phyloP scores from a whole-genome alignment of 73 alveolate genomes.

The Strombidium stylifer region DNA sequence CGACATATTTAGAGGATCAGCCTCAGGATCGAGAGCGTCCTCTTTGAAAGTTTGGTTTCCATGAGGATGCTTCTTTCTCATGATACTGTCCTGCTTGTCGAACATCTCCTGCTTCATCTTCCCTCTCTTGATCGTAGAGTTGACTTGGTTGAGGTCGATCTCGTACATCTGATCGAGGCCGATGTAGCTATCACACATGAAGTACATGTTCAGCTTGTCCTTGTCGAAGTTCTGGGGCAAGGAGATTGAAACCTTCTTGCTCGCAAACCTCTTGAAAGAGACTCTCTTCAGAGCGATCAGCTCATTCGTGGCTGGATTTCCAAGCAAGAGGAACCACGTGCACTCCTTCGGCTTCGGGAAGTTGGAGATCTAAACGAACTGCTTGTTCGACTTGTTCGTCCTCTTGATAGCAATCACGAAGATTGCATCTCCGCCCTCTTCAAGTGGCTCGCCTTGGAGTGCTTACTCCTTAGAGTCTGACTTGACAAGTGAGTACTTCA shows the following conservation, averaged over 20 bases:
- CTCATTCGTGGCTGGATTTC: constrained; percentile 74
- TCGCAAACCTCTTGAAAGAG: constrained; percentile 63
- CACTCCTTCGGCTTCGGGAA: constrained; percentile 83
- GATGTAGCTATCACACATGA: constrained; percentile 85
- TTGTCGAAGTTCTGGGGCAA: constrained; percentile 73
- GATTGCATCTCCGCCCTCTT: constrained; percentile 79
- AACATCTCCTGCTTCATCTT: constrained; percentile 18
- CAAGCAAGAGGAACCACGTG: constrained; percentile 86
- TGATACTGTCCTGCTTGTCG: constrained; percentile 12
- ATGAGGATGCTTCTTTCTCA: background rate
- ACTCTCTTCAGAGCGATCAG: constrained; percentile 80
- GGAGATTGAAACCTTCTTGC: constrained; percentile 58
- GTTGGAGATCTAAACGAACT: constrained; percentile 62
- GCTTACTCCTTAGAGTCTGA: constrained; percentile 66
- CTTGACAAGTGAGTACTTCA: constrained; percentile 64
- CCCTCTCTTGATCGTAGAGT: constrained; percentile 26
- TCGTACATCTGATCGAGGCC: constrained; percentile 85
- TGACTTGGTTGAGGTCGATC: constrained; percentile 33
- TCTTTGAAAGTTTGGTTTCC: background rate
- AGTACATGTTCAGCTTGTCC: constrained; percentile 59
- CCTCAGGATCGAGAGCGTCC: constrained; percentile 41
- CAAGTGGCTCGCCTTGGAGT: constrained; percentile 62
- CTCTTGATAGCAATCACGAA: constrained; percentile 65
- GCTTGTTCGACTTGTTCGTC: constrained; percentile 48
- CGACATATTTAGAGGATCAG: too few species aligned